Base-by-base conservation (phyloP, 306 rosid species). In the Nissolia schottii region DNA sequence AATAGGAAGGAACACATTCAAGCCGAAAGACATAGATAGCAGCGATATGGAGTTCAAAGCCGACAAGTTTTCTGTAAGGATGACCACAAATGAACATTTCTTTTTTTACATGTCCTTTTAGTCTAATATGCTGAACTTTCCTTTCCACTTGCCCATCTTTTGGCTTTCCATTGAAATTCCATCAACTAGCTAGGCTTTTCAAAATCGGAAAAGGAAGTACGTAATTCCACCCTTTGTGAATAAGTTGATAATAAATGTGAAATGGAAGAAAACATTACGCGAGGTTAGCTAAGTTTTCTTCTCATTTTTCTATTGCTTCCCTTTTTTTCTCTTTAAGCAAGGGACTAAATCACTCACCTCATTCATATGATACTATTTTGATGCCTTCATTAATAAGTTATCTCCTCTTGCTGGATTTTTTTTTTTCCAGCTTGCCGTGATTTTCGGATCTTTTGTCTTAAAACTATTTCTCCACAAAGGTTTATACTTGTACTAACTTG, bases 51-150 rank as follows among this genome's bases (percentile, higher is more conserved):
- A 70, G 20, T 71, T 34, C 48, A 77, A 83, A 73, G 77, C 58
- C 66, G 64, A 56, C 24, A 67, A 60, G 29, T 76, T 61, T 64
- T 75, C 75, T 55, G 88, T 85, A 84, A 78, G 85, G 65, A 23
- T 43, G 24, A 65, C 58, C 51, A 31, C 13, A 54, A 48, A 56
- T 45, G 56, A 53, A 41, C 80, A 64, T 73, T 35, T 18, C 34
- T 5, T n/a, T 40, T 38, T 67, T 77, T 24, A 37, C 40, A 23
- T 6, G 20, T 61, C 25, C 48, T 9, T 56, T 50, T 69, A 55
- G 22, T 68, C 18, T 45, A 38, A 69, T 56, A 27, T 51, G 22
- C 50, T 57, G 32, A 56, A 29, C 27, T 53, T 59, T 58, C 32
- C 27, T 32, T 76, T 60, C 53, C 54, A 13, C n/a, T 18, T 3